A percentile compares a stretch with the other conserved stretches of the same genome.
Evolutionary conservation across 2,329 filamentous ascomycete genomes (phyloP).

Genomic region (Chlorencoelia australis): DNA sequence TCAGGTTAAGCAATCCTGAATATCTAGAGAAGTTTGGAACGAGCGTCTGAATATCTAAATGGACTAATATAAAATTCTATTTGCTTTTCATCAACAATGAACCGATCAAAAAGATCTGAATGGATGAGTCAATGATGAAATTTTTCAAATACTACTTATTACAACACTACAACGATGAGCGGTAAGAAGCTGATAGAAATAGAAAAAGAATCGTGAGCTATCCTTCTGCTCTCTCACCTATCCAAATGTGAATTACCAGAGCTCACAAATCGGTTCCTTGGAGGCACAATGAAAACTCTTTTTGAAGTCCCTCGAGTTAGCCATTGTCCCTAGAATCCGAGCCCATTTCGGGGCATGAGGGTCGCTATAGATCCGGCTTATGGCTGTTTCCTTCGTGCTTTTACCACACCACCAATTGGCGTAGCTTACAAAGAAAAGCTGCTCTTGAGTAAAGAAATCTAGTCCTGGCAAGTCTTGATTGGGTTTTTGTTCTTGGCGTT

Average conservation of each 20-base stretch:
- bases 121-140: too few species aligned
- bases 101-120: too few species aligned
- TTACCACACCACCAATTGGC: conserved; percentile 59
- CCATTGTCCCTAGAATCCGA: conserved; percentile 52
- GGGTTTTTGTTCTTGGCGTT: conserved; percentile 40
- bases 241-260: conserved; percentile 42
- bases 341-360: conserved; percentile 55
- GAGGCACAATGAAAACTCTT: conserved; percentile 56
- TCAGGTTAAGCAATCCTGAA: too few species aligned
- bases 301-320: conserved; percentile 57
- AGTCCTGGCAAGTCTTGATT: conserved; percentile 49
- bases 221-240: too few species aligned
- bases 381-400: conserved; percentile 45
- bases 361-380: conserved; percentile 50
- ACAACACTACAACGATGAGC: too few species aligned
- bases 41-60: too few species aligned
- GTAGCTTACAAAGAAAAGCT: conserved; percentile 60
- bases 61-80: too few species aligned
- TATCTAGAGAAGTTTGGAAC: too few species aligned
- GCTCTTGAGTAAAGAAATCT: conserved; percentile 52
- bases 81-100: too few species aligned
- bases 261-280: conserved; percentile 57
- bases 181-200: too few species aligned
- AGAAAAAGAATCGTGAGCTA: background rate
- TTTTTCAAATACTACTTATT: too few species aligned